phyloP scores from a whole-genome alignment of 805 yeast genomes.

The Maudiozyma saulgeensis region DNA sequence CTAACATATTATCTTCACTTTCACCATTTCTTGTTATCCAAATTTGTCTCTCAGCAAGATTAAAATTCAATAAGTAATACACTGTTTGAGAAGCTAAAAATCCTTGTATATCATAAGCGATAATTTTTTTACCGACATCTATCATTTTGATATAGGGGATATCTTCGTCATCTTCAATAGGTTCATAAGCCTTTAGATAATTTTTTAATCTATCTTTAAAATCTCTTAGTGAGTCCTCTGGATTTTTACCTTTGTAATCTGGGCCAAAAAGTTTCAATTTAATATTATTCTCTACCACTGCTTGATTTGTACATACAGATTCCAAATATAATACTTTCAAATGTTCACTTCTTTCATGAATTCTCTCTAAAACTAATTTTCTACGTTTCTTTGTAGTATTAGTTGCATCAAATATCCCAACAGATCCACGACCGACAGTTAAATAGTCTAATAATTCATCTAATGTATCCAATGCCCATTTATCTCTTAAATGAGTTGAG shows the following conservation, averaged over 20 bases:
- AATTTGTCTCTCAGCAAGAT: slow-evolving; percentile 78
- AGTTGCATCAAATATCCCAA: slow-evolving; percentile 86
- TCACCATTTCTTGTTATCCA: slow-evolving; percentile 97
- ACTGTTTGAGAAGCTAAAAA: slow-evolving; percentile 89
- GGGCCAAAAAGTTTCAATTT: slow-evolving; percentile 85
- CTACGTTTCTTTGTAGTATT: slow-evolving; percentile 65
- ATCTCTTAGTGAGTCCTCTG: slow-evolving; percentile 66
- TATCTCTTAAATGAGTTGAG: slow-evolving; percentile 62
- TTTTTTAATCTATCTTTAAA: slow-evolving; percentile 72
- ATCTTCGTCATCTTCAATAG: slow-evolving; percentile 69
- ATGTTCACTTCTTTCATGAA: slow-evolving; percentile 47
- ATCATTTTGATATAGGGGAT: slow-evolving; percentile 90
- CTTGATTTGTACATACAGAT: slow-evolving; percentile 74
- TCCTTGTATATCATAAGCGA: slow-evolving; percentile 80
- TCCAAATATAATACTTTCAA: slow-evolving; percentile 79
- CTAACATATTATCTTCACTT: slow-evolving; percentile 71
- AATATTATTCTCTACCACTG: slow-evolving; percentile 73
- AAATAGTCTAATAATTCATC: slow-evolving; percentile 77
- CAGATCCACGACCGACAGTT: slow-evolving; percentile 73
- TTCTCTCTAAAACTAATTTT: slow-evolving; percentile 44
- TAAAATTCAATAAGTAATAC: slow-evolving; percentile 81
- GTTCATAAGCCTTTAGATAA: slow-evolving; percentile 83
- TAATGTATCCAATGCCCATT: slow-evolving; percentile 94
- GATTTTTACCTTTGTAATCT: slow-evolving; percentile 81
- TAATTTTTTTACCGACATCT: slow-evolving; percentile 89